Conservation (phyloP, 139 green algal species). For the Chlamydomonas sphaeroides region DNA sequence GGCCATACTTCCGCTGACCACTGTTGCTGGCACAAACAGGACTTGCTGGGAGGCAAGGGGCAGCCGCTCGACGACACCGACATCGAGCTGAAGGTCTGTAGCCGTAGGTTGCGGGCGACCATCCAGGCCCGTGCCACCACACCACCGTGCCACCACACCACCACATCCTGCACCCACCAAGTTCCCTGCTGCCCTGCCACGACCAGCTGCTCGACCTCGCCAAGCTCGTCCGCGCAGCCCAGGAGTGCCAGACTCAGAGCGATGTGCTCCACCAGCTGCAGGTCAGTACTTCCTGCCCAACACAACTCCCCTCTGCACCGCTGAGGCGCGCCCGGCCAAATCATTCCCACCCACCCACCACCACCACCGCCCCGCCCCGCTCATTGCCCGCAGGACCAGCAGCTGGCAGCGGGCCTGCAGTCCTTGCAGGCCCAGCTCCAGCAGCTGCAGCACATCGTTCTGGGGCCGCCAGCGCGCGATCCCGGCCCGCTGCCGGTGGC, state of each 20-base stretch:
- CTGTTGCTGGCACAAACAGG: too few relatives aligned
- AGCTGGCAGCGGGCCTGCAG: neutral
- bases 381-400: neutral
- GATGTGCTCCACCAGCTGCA: conserved; percentile 8
- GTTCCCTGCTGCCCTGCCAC: neutral
- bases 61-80: neutral
- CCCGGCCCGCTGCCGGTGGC: too few relatives aligned
- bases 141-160: too few relatives aligned
- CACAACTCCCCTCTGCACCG: too few relatives aligned
- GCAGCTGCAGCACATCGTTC: neutral
- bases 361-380: too few relatives aligned
- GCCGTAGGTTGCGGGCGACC: neutral
- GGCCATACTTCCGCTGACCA: too few relatives aligned
- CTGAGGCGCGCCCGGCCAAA: too few relatives aligned
- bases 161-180: too few relatives aligned
- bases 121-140: too few relatives aligned
- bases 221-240: conserved; percentile 31
- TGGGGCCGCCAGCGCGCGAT: neutral
- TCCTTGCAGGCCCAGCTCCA: neutral
- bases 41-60: too few relatives aligned
- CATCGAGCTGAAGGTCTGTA: neutral
- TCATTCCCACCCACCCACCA: too few relatives aligned
- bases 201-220: conserved; percentile 36
- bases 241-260: conserved; percentile 42
- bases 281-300: too few relatives aligned